A percentile compares a stretch with the other conserved stretches of the same genome.
Evolutionary conservation across 495 filamentous ascomycete genomes (phyloP).

Genomic region (Amniculicola lignicola): DNA sequence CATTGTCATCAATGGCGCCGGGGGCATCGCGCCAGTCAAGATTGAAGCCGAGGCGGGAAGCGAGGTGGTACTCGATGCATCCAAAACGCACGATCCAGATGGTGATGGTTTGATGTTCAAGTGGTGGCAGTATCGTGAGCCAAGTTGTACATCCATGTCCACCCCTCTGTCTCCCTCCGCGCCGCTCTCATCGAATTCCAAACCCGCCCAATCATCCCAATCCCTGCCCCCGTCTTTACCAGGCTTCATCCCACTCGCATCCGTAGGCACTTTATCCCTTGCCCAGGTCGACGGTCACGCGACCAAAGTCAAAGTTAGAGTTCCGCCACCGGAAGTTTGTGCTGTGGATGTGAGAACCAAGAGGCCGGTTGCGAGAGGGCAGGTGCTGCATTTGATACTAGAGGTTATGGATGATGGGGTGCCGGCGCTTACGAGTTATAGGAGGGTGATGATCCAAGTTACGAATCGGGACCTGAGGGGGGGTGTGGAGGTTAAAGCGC

Average conservation of each 20-base stretch:
- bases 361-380: constrained; percentile 32
- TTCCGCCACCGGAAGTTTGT: constrained; percentile 41
- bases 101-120: constrained; percentile 43
- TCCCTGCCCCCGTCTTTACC: too few relatives aligned
- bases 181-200: too few relatives aligned
- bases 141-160: constrained; percentile 42
- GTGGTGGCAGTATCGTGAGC: constrained; percentile 51
- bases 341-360: constrained; percentile 39
- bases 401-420: constrained; percentile 45
- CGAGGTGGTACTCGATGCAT: constrained; percentile 45
- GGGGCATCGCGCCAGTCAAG: constrained; percentile 36
- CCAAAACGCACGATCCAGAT: constrained; percentile 47
- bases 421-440: constrained; percentile 43
- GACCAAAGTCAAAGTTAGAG: constrained; percentile 37
- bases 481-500: constrained; percentile 7
- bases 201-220: too few relatives aligned
- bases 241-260: too few relatives aligned
- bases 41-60: constrained; percentile 41
- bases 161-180: too few relatives aligned
- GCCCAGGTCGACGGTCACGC: constrained; percentile 33
- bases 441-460: constrained; percentile 44
- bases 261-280: constrained; percentile 42
- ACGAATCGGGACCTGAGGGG: constrained; percentile 30
- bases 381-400: constrained; percentile 45
- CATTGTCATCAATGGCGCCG: constrained; percentile 43